These are phyloP conservation scores for Stagonosporopsis cucurbitacearum DNA, from an alignment of 2,329 filamentous ascomycete genomes.

Conservation along the genomic window DNA sequence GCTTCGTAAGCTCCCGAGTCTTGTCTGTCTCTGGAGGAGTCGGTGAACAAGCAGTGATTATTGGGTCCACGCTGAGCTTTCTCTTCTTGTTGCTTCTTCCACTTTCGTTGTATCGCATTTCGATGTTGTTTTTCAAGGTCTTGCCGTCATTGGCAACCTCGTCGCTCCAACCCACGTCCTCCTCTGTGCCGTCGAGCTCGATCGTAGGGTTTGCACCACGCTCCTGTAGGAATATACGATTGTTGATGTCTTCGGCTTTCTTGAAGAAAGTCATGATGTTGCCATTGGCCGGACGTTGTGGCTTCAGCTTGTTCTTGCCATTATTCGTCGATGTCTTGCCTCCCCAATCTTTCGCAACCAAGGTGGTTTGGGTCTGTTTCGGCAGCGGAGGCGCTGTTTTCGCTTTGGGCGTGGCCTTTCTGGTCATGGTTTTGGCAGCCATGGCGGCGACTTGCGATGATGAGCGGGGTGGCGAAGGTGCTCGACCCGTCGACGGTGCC, in stretches of 20 bases:
- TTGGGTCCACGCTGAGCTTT: conserved; percentile 42
- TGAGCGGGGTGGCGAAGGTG: conserved; percentile 58
- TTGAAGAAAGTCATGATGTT: conserved; percentile 64
- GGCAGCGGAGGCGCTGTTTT: conserved; percentile 20
- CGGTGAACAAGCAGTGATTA: conserved; percentile 50
- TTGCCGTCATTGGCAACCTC: conserved; percentile 26
- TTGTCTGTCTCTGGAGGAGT: conserved; percentile 27
- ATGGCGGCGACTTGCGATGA: conserved; percentile 24
- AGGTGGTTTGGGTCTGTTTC: conserved; percentile 45
- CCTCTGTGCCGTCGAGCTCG: conserved; percentile 31
- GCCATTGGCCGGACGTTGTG: conserved; percentile 53
- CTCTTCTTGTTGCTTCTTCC: conserved; percentile 52
- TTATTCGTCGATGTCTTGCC: conserved; percentile 42
- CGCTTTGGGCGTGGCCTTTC: conserved; percentile 27
- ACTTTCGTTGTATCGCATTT: conserved; percentile 53
- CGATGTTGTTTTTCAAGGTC: conserved; percentile 25
- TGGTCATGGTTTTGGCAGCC: conserved; percentile 34
- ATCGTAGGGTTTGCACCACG: conserved; percentile 28
- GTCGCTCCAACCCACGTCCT: conserved; percentile 42
- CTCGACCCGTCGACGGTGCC: conserved; percentile 57
- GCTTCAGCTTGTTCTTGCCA: conserved; percentile 46
- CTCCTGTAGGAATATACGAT: conserved; percentile 48
- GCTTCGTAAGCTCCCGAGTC: conserved; percentile 20
- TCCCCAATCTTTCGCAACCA: conserved; percentile 40
- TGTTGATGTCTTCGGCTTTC: conserved; percentile 55